phyloP scores from a whole-genome alignment of 129 eudicot species.

The Erigeron canadensis region DNA sequence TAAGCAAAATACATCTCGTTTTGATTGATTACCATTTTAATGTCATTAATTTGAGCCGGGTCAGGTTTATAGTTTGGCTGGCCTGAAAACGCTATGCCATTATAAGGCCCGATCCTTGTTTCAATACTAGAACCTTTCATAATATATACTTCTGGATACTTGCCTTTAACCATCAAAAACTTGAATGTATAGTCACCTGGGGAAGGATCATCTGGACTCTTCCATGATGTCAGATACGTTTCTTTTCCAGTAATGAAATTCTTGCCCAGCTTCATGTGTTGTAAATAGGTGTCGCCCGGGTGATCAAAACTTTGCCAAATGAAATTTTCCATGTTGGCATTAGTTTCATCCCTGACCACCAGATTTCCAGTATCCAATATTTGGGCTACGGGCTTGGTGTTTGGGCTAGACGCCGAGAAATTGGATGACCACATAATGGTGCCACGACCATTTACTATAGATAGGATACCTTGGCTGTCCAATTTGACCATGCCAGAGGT shows the following conservation, averaged over 20 bases:
- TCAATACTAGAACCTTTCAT: not conserved
- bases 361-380: constrained; percentile 42
- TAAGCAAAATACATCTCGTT: constrained; percentile 29
- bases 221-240: constrained; percentile 44
- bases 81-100: not conserved
- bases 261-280: constrained; percentile 37
- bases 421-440: too few relatives aligned
- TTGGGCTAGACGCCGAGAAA: not conserved
- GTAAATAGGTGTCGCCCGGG: constrained; percentile 36
- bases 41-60: constrained; percentile 12
- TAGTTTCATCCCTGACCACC: constrained; percentile 20
- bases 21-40: constrained; percentile 14
- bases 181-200: constrained; percentile 20
- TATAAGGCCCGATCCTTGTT: not conserved
- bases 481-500: not conserved
- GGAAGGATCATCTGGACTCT: constrained; percentile 56
- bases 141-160: not conserved
- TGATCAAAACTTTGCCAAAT: too few relatives aligned
- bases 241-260: constrained; percentile 27
- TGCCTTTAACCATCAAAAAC: not conserved
- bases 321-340: constrained; percentile 39
- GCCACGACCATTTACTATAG: not conserved
- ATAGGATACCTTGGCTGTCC: not conserved
- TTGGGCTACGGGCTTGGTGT: not conserved
- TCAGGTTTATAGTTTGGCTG: not conserved